Evolutionary conservation across 805 yeast species (phyloP).

Genomic region (Candida stauntonica): DNA sequence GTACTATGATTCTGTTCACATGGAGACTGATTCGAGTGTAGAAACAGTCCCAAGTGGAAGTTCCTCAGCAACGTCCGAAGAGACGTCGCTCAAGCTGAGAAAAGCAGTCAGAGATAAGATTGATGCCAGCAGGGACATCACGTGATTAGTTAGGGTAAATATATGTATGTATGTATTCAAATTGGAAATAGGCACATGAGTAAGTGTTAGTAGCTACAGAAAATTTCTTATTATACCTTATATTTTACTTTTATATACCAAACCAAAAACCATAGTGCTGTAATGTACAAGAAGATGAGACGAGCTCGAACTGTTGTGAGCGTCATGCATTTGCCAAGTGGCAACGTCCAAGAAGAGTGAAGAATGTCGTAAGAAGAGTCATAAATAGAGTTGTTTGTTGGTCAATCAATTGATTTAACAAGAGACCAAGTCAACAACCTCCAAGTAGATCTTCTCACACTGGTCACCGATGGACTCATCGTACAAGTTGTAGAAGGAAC

Average conservation of each 20-base stretch:
- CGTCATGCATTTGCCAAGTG: too few species aligned
- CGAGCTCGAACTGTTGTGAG: too few species aligned
- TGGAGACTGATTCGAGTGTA: neutral
- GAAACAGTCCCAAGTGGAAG: neutral
- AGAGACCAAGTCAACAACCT: slow-evolving; percentile 48
- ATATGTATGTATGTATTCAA: too few species aligned
- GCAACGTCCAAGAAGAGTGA: slow-evolving; percentile 2
- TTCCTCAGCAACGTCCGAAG: neutral
- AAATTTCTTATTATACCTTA: too few species aligned
- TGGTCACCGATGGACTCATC: slow-evolving; percentile 58
- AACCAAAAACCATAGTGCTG: slow-evolving; percentile 5
- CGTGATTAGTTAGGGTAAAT: too few species aligned
- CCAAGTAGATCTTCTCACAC: slow-evolving; percentile 58
- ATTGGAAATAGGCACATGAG: too few species aligned
- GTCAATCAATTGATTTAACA: slow-evolving; percentile 4
- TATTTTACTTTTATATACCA: slow-evolving; percentile 8
- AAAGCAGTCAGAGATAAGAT: slow-evolving; percentile 7
- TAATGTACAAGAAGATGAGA: slow-evolving; percentile 9
- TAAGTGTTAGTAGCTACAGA: too few species aligned
- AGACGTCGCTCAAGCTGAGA: slow-evolving; percentile 7
- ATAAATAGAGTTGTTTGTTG: neutral
- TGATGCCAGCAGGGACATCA: slow-evolving; percentile 1
- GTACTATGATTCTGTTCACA: slow-evolving; percentile 2
- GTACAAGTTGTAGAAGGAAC: slow-evolving; percentile 75
- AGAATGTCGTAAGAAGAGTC: neutral